Percentiles rank a stretch among this genome's conserved stretches.
Conservation (phyloP, 2,329 filamentous ascomycete genomes). For the Chaetomium globosum region DNA sequence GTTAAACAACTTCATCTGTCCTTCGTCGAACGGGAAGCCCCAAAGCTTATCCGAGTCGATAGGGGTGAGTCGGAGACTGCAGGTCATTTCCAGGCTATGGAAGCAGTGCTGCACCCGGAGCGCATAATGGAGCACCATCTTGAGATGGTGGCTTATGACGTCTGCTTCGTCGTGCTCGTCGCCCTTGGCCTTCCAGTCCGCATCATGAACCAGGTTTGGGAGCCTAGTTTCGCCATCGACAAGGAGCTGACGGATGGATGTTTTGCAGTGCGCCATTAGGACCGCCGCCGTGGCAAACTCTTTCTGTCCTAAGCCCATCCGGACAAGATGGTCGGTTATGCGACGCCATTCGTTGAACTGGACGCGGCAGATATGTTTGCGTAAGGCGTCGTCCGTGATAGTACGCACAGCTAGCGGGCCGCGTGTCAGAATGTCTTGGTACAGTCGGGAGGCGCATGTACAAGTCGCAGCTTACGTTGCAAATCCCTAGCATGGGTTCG, state of each 20-base stretch:
- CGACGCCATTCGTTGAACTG: not conserved
- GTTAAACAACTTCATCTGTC: not conserved
- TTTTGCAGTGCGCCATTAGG: constrained; percentile 5
- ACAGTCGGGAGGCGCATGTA: not conserved
- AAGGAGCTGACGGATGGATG: not conserved
- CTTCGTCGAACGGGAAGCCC: constrained; percentile 7
- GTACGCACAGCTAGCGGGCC: not conserved
- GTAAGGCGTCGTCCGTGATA: not conserved
- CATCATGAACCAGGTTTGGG: not conserved
- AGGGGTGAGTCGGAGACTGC: not conserved
- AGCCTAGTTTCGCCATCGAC: not conserved
- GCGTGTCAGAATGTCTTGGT: not conserved
- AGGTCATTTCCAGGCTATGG: not conserved
- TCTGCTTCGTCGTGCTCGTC: not conserved
- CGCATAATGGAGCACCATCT: not conserved
- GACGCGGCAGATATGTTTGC: not conserved
- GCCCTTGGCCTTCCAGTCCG: not conserved
- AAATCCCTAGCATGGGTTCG: not conserved
- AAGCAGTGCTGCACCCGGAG: not conserved
- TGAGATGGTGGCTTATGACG: not conserved
- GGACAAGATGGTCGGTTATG: not conserved
- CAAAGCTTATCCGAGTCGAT: constrained; percentile 1
- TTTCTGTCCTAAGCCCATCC: not conserved
- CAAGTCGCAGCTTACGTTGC: not conserved
- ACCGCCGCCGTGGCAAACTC: not conserved